phyloP scores from a whole-genome alignment of 257 asterid species.

The Haberlea rhodopensis region DNA sequence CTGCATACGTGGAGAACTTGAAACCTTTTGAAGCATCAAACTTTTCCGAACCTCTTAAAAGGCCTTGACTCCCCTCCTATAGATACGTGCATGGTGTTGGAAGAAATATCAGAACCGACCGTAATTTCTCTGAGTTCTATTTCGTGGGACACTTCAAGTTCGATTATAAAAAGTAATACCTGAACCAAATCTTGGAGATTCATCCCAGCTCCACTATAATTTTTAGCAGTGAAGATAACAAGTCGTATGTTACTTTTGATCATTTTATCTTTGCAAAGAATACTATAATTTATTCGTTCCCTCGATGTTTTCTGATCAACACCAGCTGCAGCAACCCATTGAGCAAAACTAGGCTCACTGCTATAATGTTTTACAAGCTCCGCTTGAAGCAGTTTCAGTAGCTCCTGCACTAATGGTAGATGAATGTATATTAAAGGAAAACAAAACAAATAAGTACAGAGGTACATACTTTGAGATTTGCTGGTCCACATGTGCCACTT shows the following conservation, averaged over 20 bases:
- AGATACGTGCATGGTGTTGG: conserved; percentile 25
- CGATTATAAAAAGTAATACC: conserved; percentile 39
- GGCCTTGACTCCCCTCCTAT: conserved; percentile 98
- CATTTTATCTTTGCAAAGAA: conserved; percentile 81
- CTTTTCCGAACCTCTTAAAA: conserved; percentile 82
- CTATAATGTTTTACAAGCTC: conserved; percentile 67
- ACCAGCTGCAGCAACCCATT: conserved; percentile 95
- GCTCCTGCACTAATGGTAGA: conserved; percentile 50
- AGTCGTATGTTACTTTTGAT: conserved; percentile 86
- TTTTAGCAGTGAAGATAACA: conserved; percentile 86
- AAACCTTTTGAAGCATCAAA: conserved; percentile 87
- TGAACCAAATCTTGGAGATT: conserved; percentile 94
- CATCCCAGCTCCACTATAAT: conserved; percentile 89
- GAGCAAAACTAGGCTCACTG: conserved; percentile 56
- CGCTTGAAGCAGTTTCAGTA: conserved; percentile 63
- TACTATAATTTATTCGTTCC: conserved; percentile 66
- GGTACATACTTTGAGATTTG: no score
- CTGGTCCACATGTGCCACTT: no score
- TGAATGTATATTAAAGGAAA: conserved; percentile 7
- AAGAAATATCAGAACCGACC: conserved; percentile 12
- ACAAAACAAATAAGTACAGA: conserved; percentile 6
- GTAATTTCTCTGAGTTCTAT: conserved; percentile 10
- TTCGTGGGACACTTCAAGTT: conserved; percentile 16
- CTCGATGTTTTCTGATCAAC: conserved; percentile 75
- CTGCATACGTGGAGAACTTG: conserved; percentile 93